These are phyloP conservation scores for Amylocystis lapponica DNA, from an alignment of 768 basidiomycete genomes.

Conservation along the genomic window DNA sequence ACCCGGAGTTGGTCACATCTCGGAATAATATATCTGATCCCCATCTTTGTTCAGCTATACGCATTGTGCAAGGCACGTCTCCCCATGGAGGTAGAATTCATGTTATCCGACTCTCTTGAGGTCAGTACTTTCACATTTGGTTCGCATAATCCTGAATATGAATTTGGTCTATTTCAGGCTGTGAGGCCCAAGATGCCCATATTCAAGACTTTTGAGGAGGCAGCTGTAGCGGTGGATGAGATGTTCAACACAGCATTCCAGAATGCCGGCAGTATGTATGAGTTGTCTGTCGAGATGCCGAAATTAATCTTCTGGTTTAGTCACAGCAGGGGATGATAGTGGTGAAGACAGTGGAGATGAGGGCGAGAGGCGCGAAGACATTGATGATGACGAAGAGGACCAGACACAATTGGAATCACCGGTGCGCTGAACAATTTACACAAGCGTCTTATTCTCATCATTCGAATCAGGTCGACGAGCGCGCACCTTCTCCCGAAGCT, in stretches of 20 bases:
- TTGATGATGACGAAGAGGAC: constrained; percentile 68
- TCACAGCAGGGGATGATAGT: constrained; percentile 42
- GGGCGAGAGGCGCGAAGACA: constrained; percentile 34
- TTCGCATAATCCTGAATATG: neutral
- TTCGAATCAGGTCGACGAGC: constrained; percentile 48
- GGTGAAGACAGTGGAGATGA: constrained; percentile 57
- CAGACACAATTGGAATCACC: constrained; percentile 46
- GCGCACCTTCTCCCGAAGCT: constrained; percentile 79
- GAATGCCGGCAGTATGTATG: constrained; percentile 44
- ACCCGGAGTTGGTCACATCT: no score
- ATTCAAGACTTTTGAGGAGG: constrained; percentile 76
- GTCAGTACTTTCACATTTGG: constrained; percentile 32
- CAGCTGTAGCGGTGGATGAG: constrained; percentile 84
- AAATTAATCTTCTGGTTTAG: constrained; percentile 18
- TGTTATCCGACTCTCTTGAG: constrained; percentile 92
- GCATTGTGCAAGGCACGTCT: constrained; percentile 80
- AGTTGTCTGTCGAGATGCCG: no score
- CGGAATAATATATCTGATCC: no score
- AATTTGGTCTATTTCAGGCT: constrained; percentile 41
- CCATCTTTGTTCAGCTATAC: constrained; percentile 52
- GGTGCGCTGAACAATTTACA: constrained; percentile 31
- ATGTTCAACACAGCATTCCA: constrained; percentile 71
- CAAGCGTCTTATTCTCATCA: neutral
- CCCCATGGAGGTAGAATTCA: constrained; percentile 99
- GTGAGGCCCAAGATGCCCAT: constrained; percentile 76